These are phyloP conservation scores for Colletotrichum ledebouriae DNA, from an alignment of 2,329 filamentous ascomycete species.

Conservation along the genomic window DNA sequence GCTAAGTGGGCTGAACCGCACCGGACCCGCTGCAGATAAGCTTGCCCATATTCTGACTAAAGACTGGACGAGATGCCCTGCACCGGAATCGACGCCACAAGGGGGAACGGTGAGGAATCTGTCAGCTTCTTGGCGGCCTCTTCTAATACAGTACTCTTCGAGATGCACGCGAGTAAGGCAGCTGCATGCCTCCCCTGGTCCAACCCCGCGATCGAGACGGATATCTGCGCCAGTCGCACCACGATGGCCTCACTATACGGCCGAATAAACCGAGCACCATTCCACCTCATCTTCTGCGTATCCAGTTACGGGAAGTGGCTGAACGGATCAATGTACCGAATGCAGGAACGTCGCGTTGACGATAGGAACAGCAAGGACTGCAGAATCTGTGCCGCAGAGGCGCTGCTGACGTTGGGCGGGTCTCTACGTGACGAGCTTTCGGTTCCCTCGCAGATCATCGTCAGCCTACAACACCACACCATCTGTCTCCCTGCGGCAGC, in stretches of 20 bases:
- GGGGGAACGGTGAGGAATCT: conserved; percentile 5
- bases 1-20: conserved; percentile 5
- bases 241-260: conserved; percentile 32
- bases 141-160: conserved; percentile 1
- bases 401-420: conserved; percentile 29
- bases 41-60: conserved; percentile 27
- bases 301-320: not conserved
- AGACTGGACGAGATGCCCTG: conserved; percentile 27
- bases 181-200: not conserved
- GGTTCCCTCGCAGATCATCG: conserved; percentile 32
- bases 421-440: conserved; percentile 29
- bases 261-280: conserved; percentile 24
- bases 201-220: conserved; percentile 4
- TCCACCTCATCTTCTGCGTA: conserved; percentile 5
- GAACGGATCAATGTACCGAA: conserved; percentile 10
- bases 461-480: conserved; percentile 27
- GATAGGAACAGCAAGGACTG: conserved; percentile 11
- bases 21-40: conserved; percentile 34
- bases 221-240: conserved; percentile 19
- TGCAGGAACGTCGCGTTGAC: conserved; percentile 28
- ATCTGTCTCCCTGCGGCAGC: conserved; percentile 23
- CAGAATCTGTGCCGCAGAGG: conserved; percentile 36
- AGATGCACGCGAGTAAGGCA: not conserved
- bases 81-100: conserved; percentile 17
- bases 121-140: conserved; percentile 10